These are phyloP conservation scores for Tinospora cordifolia DNA, from an alignment of 164 flowering plant genomes.

Conservation along the genomic window DNA sequence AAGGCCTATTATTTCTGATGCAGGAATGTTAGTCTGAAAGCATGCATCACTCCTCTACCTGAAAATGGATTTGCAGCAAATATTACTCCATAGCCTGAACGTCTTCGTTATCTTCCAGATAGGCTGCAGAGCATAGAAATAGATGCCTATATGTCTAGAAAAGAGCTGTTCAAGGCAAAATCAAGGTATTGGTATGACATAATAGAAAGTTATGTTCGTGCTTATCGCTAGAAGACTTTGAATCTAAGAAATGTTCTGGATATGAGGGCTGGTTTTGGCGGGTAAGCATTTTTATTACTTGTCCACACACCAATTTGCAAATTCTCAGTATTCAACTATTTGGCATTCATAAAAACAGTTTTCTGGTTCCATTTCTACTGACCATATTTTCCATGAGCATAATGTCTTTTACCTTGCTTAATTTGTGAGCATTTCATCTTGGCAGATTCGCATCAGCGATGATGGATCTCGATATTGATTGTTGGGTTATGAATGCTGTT, in stretches of 20 bases:
- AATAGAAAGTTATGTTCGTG: conserved; percentile 27
- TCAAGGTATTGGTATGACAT: conserved; percentile 39
- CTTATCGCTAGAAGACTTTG: conserved; percentile 29
- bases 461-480: conserved; percentile 30
- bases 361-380: not conserved
- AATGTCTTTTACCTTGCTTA: not conserved
- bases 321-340: not conserved
- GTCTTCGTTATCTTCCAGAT: conserved; percentile 40
- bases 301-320: too few relatives aligned
- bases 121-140: conserved; percentile 42
- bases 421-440: conserved; percentile 9
- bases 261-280: conserved; percentile 54
- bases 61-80: conserved; percentile 39
- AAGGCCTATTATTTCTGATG: conserved; percentile 11
- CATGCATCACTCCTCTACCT: conserved; percentile 44
- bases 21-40: conserved; percentile 39
- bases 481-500: conserved; percentile 63
- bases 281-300: conserved; percentile 15
- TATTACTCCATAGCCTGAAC: conserved; percentile 35
- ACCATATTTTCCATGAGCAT: not conserved
- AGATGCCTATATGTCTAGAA: conserved; percentile 44
- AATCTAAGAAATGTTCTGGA: conserved; percentile 46
- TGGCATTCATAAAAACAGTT: not conserved
- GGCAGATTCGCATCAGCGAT: conserved; percentile 59
- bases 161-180: conserved; percentile 44